Base-by-base conservation (phyloP, 306 rosid genomes). In the Cicer cuneatum region DNA sequence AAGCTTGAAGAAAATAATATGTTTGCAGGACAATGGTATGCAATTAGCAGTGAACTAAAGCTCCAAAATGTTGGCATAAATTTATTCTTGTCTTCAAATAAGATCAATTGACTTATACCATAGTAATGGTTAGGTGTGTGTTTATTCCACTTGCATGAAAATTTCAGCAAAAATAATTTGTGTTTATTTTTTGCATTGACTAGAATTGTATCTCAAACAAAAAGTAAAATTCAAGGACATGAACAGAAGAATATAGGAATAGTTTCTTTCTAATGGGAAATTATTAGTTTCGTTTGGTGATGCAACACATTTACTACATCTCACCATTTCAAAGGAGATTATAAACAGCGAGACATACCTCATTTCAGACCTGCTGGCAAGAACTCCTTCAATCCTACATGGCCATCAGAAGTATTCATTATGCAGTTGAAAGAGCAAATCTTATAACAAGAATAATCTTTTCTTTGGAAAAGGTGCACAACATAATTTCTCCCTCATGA, bases 281-380 rank as follows among this genome's bases (percentile, higher is more conserved):
- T 16, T 15, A 52, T 52, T 52, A 52, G 11, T 52, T 29, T 16
- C 10, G 6, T 53, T 53, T 53, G 29, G 24, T 8, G 59, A 53
- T 16, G 19, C 33, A 16, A 9, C 13, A 18, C 35, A 53, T 18
- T 64, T 53, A 35, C 21, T 53, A 58, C 13, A 58, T 40, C 41
- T 21, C 58, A 75, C 61, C 18, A 48, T 74, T 74, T 68, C 15
- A 35, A 38, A 69, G 39, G 47, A 29, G 41, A 35, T 53, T 68
- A 39, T 10, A 37, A 56, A 48, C 47, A 72, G 29, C 9, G 15
- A 10, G 39, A 42, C 87, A 48, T 73, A 88, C 93, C 93, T 88
- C 93, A 61, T 84, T 87, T 75, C 88, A 67, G n/a, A 88, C 88
- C 69, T 90, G 40, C 40, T 29, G 41, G 64, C 41, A 24, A 12